Base-by-base conservation (phyloP, 1,284 basidiomycete species). In the Microbotryum scabiosae region DNA sequence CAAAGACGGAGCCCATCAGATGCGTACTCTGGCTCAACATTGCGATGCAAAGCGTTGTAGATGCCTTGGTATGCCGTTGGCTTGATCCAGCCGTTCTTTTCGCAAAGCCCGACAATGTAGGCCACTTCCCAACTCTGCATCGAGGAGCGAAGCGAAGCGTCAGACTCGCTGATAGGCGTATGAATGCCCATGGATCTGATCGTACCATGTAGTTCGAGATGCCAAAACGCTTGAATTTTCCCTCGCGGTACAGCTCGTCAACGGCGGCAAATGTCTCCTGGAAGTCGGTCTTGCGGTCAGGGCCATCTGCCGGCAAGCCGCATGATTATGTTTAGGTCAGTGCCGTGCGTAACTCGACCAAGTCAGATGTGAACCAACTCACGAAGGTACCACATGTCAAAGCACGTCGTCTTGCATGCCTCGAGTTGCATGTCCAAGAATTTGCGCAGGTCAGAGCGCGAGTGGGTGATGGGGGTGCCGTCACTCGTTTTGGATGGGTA, bases 71-170 rank as follows among this genome's bases (percentile, higher is more conserved):
- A 87, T 1, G 79, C 83, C 0, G 81, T 81, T 1, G 86, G 85
- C 71, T 81, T 78, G 63, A 85, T 78, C 67, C 78, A 85, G 1
- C 79, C 80, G 59, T 82, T 79, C 9, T 75, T 72, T 49, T 76
- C 78, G 73, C 81, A 82, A 60, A 85, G 81, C 2, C 69, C 72
- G n/a, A 82, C 78, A 5, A 86, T 82, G 70, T 84, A 79, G 3
- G 84, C 83, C 1, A 87, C 85, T 69, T 86, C 83, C 79, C 81
- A 78, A 8, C 65, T 47, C 48, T 32, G 30, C 25, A 14, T 18
- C 20, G 4, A 51, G 68, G 18, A 41, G 51, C 12, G 23, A 26
- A 23, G 14, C 25, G 54, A 60, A 58, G 51, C 65, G 56, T 28
- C 49, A 23, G 50, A 20, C 21, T 4, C 20, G 28, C 18, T 18